Evolutionary conservation across 106 monocot species (phyloP).

Genomic region (Ottelia alismoides): DNA sequence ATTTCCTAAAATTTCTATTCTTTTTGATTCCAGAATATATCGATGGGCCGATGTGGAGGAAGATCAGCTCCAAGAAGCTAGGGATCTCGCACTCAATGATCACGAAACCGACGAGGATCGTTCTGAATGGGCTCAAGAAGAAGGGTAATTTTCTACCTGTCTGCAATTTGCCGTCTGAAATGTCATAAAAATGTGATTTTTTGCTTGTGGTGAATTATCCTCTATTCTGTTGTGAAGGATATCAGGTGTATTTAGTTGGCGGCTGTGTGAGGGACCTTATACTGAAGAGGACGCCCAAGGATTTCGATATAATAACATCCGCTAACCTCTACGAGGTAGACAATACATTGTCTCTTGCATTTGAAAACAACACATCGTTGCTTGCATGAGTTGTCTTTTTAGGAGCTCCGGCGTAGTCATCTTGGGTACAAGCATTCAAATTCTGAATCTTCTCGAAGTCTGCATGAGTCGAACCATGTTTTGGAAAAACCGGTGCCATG

Average conservation of each 20-base stretch:
- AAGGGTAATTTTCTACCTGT: slow-evolving; percentile 52
- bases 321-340: slow-evolving; percentile 87
- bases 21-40: slow-evolving; percentile 4
- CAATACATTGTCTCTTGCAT: too few relatives aligned
- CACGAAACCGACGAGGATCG: slow-evolving; percentile 42
- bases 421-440: too few relatives aligned
- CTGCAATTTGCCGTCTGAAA: too few relatives aligned
- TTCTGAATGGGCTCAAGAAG: slow-evolving; percentile 57
- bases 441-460: too few relatives aligned
- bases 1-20: not conserved
- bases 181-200: too few relatives aligned
- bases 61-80: slow-evolving; percentile 59
- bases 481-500: too few relatives aligned
- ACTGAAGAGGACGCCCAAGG: slow-evolving; percentile 74
- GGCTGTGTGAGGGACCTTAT: slow-evolving; percentile 90
- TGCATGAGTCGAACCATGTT: too few relatives aligned
- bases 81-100: slow-evolving; percentile 76
- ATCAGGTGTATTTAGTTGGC: slow-evolving; percentile 86
- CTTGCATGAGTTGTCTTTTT: too few relatives aligned
- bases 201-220: too few relatives aligned
- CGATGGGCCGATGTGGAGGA: slow-evolving; percentile 42
- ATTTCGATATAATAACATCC: slow-evolving; percentile 90
- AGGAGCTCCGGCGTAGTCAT: too few relatives aligned
- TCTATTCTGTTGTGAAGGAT: slow-evolving; percentile 34
- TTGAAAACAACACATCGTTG: too few relatives aligned